Evolutionary conservation across 108 stramenopile genomes (phyloP), one percentile per base, ranked within the genome.

Genomic region (Skeletonema menzelii): DNA sequence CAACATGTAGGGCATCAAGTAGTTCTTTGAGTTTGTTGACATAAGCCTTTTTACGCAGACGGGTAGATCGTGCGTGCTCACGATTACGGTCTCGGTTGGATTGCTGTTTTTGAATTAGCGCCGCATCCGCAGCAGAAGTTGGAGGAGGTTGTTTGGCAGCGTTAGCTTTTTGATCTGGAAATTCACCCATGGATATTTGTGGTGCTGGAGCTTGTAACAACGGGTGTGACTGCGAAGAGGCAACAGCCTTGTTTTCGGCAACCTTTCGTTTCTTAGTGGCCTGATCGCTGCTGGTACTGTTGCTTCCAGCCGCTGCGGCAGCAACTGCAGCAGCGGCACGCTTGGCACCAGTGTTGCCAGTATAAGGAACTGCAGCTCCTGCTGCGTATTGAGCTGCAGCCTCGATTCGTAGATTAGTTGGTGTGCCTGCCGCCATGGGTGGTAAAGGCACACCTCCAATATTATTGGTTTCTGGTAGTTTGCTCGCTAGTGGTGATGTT

Each of bases 41-140:
- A 81, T 97, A 97, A 14, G 95, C 96, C 72, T 98, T 98, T 79
- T 98, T 98, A 6, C 97, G 89, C 8, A 96, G 87, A 34, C 97
- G 86, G 8, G 97, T 97, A 42, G 93, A 97, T 27, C 93, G 70
- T 14, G 97, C 97, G 72, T 98, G 96, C 82, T 96, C 97, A 27
- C 96, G 79, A 75, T 98, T 98, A 15, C 97, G 82, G 68, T 98
- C 96, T 27, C 95, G 86, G 59, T 88, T 87, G 60, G 85, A 86
- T 65, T 91, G 80, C 24, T 86, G 86, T 60, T 85, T 82, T 77
- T 95, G 85, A 63, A 86, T 83, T 44, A 83, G 49, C 7, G 77
- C 83, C 37, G 86, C 46, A 34, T 22, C 66, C 31, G 49, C n/a
- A 28, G 38, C 58, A 67, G 47, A 15, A 49, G 47, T 22, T 10